A percentile compares a stretch with the other conserved stretches of the same genome.
phyloP scores from a whole-genome alignment of 805 yeast genomes.

The Saccharomycopsis schoenii region DNA sequence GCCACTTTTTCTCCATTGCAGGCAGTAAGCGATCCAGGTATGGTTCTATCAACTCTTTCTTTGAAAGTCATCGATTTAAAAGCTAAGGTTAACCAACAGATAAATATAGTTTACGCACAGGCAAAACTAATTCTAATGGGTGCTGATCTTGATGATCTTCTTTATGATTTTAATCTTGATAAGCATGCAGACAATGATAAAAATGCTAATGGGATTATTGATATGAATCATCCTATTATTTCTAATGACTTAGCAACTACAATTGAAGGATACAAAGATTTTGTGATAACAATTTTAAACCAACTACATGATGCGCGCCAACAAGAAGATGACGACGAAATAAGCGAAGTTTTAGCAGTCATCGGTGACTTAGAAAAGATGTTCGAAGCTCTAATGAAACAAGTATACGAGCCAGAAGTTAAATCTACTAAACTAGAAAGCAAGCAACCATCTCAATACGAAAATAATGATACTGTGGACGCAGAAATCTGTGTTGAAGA shows the following conservation, averaged over 20 bases:
- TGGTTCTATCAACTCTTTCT: slow-evolving; percentile 41
- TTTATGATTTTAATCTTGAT: slow-evolving; percentile 16
- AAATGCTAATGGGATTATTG: slow-evolving; percentile 22
- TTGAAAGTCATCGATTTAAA: slow-evolving; percentile 40
- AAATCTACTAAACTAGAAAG: not conserved
- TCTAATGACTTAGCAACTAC: slow-evolving; percentile 23
- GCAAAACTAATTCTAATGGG: slow-evolving; percentile 49
- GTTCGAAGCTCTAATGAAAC: slow-evolving; percentile 38
- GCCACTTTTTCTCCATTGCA: slow-evolving; percentile 35
- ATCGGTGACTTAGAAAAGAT: slow-evolving; percentile 52
- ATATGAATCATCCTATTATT: slow-evolving; percentile 19
- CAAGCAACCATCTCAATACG: not conserved
- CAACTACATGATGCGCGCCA: slow-evolving; percentile 43
- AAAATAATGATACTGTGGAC: not conserved
- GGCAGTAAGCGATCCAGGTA: slow-evolving; percentile 47
- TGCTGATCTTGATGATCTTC: slow-evolving; percentile 35
- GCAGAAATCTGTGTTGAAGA: not conserved
- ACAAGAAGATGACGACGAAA: slow-evolving; percentile 37
- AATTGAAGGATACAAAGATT: slow-evolving; percentile 36
- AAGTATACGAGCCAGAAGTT: slow-evolving; percentile 14
- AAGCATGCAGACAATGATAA: slow-evolving; percentile 3
- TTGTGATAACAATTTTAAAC: slow-evolving; percentile 39
- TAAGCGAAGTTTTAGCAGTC: slow-evolving; percentile 49
- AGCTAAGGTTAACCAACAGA: slow-evolving; percentile 35
- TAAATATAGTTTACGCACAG: slow-evolving; percentile 45